Conservation (phyloP, 2,329 filamentous ascomycete species). For the Monilinia fructicola region DNA sequence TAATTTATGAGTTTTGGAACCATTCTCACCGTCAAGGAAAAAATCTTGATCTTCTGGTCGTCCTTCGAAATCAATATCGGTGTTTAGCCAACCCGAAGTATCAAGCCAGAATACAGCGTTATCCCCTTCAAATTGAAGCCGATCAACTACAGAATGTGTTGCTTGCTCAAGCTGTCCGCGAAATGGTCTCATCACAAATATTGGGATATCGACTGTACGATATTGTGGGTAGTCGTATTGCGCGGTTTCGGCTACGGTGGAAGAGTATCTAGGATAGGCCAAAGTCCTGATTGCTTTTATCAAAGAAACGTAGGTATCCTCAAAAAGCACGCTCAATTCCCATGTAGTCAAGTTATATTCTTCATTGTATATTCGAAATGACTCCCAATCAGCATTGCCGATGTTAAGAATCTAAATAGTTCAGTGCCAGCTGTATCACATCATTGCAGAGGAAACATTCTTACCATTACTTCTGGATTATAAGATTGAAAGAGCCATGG, state of each 20-base stretch:
- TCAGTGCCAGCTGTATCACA: neutral
- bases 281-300: constrained; percentile 41
- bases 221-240: constrained; percentile 26
- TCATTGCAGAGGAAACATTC: neutral
- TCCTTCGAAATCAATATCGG: constrained; percentile 31
- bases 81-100: constrained; percentile 44
- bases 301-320: constrained; percentile 42
- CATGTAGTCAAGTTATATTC: constrained; percentile 39
- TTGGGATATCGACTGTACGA: constrained; percentile 39
- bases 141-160: constrained; percentile 41
- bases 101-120: constrained; percentile 44
- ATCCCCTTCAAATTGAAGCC: constrained; percentile 42
- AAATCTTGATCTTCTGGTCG: constrained; percentile 36
- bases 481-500: constrained; percentile 43
- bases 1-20: neutral
- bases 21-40: constrained; percentile 36
- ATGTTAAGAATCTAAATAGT: constrained; percentile 39
- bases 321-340: constrained; percentile 39
- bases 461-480: constrained; percentile 41
- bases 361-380: constrained; percentile 36
- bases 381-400: constrained; percentile 39
- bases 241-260: constrained; percentile 23
- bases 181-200: constrained; percentile 44
- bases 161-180: constrained; percentile 40
- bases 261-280: constrained; percentile 32